Conservation (phyloP, 345 rosid species). For the Noccaea bulbosa region DNA sequence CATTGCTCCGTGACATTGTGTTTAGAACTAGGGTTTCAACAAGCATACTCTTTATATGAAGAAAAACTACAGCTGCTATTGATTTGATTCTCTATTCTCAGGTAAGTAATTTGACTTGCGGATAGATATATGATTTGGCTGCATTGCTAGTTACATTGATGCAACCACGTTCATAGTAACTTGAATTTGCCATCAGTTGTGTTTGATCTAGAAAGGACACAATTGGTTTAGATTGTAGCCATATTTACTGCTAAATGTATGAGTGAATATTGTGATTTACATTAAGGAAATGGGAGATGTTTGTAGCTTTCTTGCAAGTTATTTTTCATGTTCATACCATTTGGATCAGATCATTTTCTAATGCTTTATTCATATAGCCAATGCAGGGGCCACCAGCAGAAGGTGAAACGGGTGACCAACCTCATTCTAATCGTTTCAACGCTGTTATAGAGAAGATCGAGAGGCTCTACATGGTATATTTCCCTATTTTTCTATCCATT, state of each 20-base stretch:
- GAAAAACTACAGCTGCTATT: neutral
- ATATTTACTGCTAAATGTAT: neutral
- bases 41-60: neutral
- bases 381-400: slow-evolving; percentile 59
- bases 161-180: neutral
- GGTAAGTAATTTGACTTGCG: slow-evolving; percentile 7
- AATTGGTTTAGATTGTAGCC: slow-evolving; percentile 3
- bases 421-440: slow-evolving; percentile 75
- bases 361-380: slow-evolving; percentile 22
- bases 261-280: slow-evolving; percentile 20
- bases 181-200: neutral
- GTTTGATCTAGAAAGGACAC: neutral
- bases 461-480: slow-evolving; percentile 82
- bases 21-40: slow-evolving; percentile 24
- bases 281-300: neutral
- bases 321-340: neutral
- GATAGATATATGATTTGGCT: neutral
- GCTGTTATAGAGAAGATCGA: slow-evolving; percentile 96
- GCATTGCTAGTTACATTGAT: neutral
- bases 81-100: neutral
- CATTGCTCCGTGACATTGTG: slow-evolving; percentile 12
- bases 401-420: slow-evolving; percentile 56
- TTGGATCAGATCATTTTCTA: slow-evolving; percentile 1
- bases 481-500: slow-evolving; percentile 10
- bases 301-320: slow-evolving; percentile 3